These are phyloP conservation scores for Globisporangium nagaii DNA, from an alignment of 352 stramenopile genomes.

Conservation along the genomic window DNA sequence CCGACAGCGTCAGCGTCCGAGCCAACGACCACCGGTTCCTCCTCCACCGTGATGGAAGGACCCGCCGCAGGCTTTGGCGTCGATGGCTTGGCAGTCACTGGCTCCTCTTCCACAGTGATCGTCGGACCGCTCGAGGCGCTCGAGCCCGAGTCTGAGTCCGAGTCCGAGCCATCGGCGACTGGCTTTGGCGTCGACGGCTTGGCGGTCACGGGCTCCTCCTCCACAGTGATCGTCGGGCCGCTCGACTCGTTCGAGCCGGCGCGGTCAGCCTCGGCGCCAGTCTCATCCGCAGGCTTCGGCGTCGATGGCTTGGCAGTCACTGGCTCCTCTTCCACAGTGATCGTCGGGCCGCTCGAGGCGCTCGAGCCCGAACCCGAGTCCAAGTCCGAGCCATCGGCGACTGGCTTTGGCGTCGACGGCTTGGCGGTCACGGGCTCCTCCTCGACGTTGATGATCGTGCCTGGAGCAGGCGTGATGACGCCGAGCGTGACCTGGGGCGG, in stretches of 20 bases:
- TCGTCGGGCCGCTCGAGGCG: neutral
- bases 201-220: neutral
- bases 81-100: neutral
- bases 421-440: neutral
- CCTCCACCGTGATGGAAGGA: neutral
- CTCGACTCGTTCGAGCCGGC: too few relatives aligned
- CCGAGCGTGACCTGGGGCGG: too few relatives aligned
- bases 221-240: neutral
- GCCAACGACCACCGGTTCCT: neutral
- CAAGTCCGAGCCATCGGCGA: neutral
- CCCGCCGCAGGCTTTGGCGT: neutral
- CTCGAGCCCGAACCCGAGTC: too few relatives aligned
- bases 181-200: neutral
- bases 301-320: too few relatives aligned
- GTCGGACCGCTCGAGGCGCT: neutral
- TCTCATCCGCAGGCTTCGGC: neutral
- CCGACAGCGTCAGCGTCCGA: neutral
- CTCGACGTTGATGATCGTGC: neutral
- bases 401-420: slow-evolving; percentile 1
- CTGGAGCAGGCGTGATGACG: neutral
- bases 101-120: neutral
- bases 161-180: neutral
- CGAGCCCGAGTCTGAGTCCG: too few relatives aligned
- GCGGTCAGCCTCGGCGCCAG: too few relatives aligned
- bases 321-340: neutral